These are phyloP conservation scores for Cryptococcus floricola DNA, from an alignment of 1,284 basidiomycete genomes.

Conservation along the genomic window DNA sequence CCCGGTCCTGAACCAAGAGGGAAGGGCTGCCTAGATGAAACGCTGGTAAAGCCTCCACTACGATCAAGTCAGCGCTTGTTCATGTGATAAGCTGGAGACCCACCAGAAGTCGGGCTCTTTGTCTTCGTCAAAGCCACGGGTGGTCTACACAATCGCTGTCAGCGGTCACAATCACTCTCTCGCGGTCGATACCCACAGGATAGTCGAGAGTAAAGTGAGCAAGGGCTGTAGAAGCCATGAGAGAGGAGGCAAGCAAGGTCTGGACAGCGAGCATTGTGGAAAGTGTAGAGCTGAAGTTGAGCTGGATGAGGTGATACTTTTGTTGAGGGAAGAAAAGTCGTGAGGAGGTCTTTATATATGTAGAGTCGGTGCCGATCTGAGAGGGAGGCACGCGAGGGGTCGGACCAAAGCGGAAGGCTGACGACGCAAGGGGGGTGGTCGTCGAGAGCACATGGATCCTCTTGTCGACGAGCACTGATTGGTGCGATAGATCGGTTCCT, in stretches of 20 bases:
- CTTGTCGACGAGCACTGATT: no score
- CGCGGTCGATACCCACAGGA: conserved; percentile 46
- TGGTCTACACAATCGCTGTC: background rate
- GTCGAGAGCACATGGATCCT: no score
- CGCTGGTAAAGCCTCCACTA: conserved; percentile 47
- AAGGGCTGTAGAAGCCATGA: conserved; percentile 50
- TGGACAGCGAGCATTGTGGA: conserved; percentile 11
- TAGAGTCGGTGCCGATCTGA: no score
- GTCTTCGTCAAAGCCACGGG: conserved; percentile 60
- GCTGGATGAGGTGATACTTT: no score
- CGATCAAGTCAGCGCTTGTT: background rate
- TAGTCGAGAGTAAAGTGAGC: conserved; percentile 69
- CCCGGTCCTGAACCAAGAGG: conserved; percentile 60
- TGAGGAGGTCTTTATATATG: no score
- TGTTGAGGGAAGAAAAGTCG: no score
- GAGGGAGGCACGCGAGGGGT: no score
- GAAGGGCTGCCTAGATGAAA: conserved; percentile 58
- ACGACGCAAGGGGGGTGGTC: no score
- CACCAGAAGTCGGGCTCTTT: conserved; percentile 51
- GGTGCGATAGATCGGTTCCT: no score
- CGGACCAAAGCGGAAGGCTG: no score
- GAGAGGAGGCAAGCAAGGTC: conserved; percentile 34
- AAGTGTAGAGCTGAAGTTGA: background rate
- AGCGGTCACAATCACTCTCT: background rate
- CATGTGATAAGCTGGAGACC: background rate